Evolutionary conservation across 192 early-diverging fungal genomes (phyloP).

Genomic region (Podila clonocystis): DNA sequence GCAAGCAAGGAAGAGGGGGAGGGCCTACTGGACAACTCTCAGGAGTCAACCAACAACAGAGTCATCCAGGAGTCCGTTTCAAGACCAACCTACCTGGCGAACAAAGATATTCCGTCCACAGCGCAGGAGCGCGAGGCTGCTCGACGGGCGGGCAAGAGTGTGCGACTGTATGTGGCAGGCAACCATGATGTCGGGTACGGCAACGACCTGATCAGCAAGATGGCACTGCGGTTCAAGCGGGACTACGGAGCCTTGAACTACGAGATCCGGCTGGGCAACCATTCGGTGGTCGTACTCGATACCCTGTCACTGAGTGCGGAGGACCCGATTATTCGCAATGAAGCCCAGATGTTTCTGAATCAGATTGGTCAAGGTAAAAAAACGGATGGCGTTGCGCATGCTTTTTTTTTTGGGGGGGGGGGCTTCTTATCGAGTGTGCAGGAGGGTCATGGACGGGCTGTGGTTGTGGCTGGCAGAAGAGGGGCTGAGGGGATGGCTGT

Average conservation of each 20-base stretch:
- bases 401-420: too few relatives aligned
- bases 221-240: conserved; percentile 57
- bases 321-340: conserved; percentile 52
- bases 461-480: too few relatives aligned
- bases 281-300: conserved; percentile 79
- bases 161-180: conserved; percentile 77
- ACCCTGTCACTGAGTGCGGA: conserved; percentile 73
- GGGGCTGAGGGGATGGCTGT: too few relatives aligned
- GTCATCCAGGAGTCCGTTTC: conserved; percentile 6
- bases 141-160: conserved; percentile 26
- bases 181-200: conserved; percentile 96
- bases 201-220: conserved; percentile 55
- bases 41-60: conserved; percentile 57
- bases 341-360: conserved; percentile 62
- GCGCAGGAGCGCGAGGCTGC: conserved; percentile 16
- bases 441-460: too few relatives aligned
- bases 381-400: too few relatives aligned
- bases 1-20: background rate
- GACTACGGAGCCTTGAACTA: conserved; percentile 68
- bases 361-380: conserved; percentile 50
- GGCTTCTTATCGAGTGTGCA: too few relatives aligned
- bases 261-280: conserved; percentile 60
- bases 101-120: conserved; percentile 9
- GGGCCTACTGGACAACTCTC: background rate
- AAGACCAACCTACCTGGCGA: background rate